These are phyloP conservation scores for Kuraishia floccosa DNA, from an alignment of 805 yeast genomes.

Conservation along the genomic window DNA sequence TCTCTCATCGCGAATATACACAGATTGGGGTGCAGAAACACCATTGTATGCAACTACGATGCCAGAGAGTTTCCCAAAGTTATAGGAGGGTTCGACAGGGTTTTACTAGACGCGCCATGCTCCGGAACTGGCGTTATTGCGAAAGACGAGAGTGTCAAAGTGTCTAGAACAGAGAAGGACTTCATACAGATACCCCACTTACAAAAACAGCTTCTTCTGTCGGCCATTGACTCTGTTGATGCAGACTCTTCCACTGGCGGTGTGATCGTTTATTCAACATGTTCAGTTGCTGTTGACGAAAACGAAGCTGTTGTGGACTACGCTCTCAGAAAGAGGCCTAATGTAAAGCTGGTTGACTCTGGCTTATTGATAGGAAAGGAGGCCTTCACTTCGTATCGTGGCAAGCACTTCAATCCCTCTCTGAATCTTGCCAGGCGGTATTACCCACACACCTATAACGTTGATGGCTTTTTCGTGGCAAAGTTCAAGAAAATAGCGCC, in stretches of 20 bases:
- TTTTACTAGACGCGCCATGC: conserved; percentile 95
- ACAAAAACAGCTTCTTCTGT: conserved; percentile 84
- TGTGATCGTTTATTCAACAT: conserved; percentile 89
- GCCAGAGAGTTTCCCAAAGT: conserved; percentile 98
- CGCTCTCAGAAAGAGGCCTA: conserved; percentile 91
- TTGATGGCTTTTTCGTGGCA: conserved; percentile 97
- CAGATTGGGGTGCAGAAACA: conserved; percentile 91
- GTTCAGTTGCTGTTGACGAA: conserved; percentile 97
- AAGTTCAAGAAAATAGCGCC: conserved; percentile 87
- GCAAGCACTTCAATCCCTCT: conserved; percentile 76
- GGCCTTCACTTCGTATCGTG: conserved; percentile 89
- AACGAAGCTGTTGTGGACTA: conserved; percentile 98
- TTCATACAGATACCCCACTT: conserved; percentile 93
- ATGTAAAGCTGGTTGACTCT: conserved; percentile 87
- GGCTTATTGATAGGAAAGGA: conserved; percentile 91
- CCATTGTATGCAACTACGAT: conserved; percentile 94
- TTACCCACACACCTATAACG: conserved; percentile 97
- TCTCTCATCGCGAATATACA: conserved; percentile 95
- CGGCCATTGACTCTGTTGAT: conserved; percentile 97
- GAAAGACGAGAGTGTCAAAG: conserved; percentile 91
- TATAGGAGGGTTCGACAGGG: conserved; percentile 95
- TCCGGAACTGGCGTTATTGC: conserved; percentile 99
- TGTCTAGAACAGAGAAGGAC: conserved; percentile 90
- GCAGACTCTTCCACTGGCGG: conserved; percentile 91
- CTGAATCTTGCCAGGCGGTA: conserved; percentile 82